Conservation (phyloP, 305 asterid species). For the Fraxinus platypoda region DNA sequence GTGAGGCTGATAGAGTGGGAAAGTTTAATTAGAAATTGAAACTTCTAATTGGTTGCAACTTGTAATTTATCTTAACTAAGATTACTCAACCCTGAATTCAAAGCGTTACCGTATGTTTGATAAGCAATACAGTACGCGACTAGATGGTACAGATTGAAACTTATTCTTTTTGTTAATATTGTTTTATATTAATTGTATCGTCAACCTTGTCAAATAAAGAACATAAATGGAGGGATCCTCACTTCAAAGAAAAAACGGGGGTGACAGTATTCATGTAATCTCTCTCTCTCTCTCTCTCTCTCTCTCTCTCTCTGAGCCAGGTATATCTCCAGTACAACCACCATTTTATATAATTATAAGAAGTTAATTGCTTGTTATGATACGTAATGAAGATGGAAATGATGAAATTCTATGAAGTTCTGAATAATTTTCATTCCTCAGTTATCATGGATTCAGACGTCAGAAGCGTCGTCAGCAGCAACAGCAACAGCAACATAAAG, state of each 20-base stretch:
- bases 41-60: too few relatives aligned
- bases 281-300: too few relatives aligned
- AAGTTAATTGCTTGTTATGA: background rate
- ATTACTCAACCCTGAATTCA: background rate
- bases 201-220: too few relatives aligned
- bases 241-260: too few relatives aligned
- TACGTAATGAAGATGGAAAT: background rate
- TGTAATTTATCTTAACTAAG: too few relatives aligned
- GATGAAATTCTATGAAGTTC: background rate
- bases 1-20: background rate
- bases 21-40: too few relatives aligned
- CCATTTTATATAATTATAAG: background rate
- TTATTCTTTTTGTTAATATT: too few relatives aligned
- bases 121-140: background rate
- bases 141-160: too few relatives aligned
- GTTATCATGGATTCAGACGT: background rate
- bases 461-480: background rate
- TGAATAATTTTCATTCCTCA: background rate
- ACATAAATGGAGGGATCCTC: too few relatives aligned
- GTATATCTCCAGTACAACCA: background rate
- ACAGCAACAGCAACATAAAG: slow-evolving; percentile 4
- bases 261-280: too few relatives aligned
- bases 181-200: too few relatives aligned
- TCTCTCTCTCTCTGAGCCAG: background rate
- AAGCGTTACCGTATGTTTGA: background rate